Percentiles rank a stretch among this genome's conserved stretches.
These are phyloP conservation scores for Trametes meyenii DNA, from an alignment of 768 basidiomycete species.

Conservation along the genomic window DNA sequence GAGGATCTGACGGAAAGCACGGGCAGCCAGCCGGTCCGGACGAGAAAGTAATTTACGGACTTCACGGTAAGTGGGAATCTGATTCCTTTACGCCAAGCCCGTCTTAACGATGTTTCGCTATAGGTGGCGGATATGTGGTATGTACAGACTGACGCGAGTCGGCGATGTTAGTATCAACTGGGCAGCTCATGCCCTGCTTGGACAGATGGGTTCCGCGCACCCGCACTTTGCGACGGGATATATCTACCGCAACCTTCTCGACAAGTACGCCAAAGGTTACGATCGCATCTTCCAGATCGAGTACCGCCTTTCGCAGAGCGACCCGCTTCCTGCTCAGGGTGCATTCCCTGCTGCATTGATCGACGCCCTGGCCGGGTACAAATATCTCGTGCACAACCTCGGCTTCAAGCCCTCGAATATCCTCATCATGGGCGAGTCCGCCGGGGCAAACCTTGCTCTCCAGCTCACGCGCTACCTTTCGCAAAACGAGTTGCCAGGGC, in stretches of 20 bases:
- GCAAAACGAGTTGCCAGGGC: conserved; percentile 18
- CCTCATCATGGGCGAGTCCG: conserved; percentile 55
- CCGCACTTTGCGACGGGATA: conserved; percentile 4
- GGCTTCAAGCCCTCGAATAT: conserved; percentile 48
- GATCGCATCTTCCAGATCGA: conserved; percentile 42
- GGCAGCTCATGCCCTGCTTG: neutral
- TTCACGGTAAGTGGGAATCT: conserved; percentile 29
- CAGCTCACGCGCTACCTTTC: conserved; percentile 42
- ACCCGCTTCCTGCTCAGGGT: conserved; percentile 36
- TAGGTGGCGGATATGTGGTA: conserved; percentile 34
- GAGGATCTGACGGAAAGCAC: conserved; percentile 18
- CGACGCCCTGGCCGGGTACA: conserved; percentile 54
- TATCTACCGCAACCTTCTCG: conserved; percentile 23
- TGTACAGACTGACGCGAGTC: neutral
- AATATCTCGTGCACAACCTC: conserved; percentile 47
- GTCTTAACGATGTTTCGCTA: neutral
- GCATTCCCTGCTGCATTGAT: conserved; percentile 57
- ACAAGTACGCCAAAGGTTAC: conserved; percentile 5
- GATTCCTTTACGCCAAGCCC: no score
- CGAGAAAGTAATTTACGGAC: conserved; percentile 39
- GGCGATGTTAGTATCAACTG: neutral
- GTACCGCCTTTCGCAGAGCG: conserved; percentile 45
- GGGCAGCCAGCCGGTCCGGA: conserved; percentile 28
- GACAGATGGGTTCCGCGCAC: conserved; percentile 20
- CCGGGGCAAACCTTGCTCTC: conserved; percentile 54